A percentile compares a stretch with the other conserved stretches of the same genome.
Conservation (phyloP, 1,284 basidiomycete genomes). For the Anthracocystis walkeri region DNA sequence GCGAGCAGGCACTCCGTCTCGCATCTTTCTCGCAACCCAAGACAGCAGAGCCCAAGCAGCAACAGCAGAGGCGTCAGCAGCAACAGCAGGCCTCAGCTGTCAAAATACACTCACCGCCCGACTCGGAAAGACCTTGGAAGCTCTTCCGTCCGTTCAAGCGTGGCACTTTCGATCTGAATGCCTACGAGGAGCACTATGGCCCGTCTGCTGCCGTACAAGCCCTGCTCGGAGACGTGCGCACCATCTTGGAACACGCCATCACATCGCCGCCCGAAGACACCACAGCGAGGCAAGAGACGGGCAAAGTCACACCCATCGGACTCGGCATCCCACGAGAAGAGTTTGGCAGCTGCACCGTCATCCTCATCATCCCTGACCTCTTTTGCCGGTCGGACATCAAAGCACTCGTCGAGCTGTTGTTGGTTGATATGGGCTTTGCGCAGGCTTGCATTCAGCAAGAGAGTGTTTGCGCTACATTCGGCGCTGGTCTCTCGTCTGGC, state of each 20-base stretch:
- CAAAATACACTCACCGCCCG: conserved; percentile 41
- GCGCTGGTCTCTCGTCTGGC: conserved; percentile 91
- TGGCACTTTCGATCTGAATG: conserved; percentile 60
- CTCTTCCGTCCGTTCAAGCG: conserved; percentile 65
- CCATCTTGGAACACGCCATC: conserved; percentile 62
- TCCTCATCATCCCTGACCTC: conserved; percentile 92
- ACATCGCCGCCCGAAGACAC: conserved; percentile 55
- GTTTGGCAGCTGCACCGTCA: conserved; percentile 76
- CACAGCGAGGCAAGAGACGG: conserved; percentile 42
- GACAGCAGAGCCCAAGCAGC: conserved; percentile 42
- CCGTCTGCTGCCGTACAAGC: conserved; percentile 53
- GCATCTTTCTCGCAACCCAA: conserved; percentile 56
- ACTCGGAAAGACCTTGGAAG: conserved; percentile 49
- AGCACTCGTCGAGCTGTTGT: conserved; percentile 80
- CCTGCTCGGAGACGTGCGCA: conserved; percentile 60
- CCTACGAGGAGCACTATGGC: conserved; percentile 62
- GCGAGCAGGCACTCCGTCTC: conserved; percentile 65
- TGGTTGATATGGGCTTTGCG: conserved; percentile 79
- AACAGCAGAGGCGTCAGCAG: conserved; percentile 36
- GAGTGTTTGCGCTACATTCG: conserved; percentile 93
- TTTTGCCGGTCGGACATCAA: conserved; percentile 86
- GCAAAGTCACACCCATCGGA: conserved; percentile 40
- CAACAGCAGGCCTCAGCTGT: conserved; percentile 27
- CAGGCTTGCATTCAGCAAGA: conserved; percentile 66
- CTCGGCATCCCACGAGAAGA: conserved; percentile 58